Evolutionary conservation across 2,329 filamentous ascomycete species (phyloP), one percentile per base, ranked within the genome.

Genomic region (Fusarium nodosum): DNA sequence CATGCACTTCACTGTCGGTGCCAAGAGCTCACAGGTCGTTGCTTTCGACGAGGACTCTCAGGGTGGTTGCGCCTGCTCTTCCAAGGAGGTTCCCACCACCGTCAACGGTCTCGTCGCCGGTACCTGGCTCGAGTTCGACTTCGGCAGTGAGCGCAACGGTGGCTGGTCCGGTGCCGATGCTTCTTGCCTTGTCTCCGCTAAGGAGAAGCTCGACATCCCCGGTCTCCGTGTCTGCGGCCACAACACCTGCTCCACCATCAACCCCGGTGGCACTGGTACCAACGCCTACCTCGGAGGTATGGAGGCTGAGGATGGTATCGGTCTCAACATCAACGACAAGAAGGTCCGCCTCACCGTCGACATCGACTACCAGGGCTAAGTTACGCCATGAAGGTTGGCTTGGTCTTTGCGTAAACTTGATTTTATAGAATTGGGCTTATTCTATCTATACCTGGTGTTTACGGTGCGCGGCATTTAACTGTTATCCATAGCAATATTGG

Each of bases 91-190:
- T 13, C 74, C 78, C 36, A 66, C 66, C 62, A 85, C 82, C 56
- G 2, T 7, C 4, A 66, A 72, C 50, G 83, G 84, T 65, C 79
- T 83, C 73, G 82, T 77, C 60, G 79, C 80, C 52, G 77, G 78
- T 66, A 80, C 81, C 58, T 87, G 85, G 85, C 69, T 80, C 75
- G 85, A 87, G 79, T 83, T 81, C 55, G 85, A 87, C 77, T 81
- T 82, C 47, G 82, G 68, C 62, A 83, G 81, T 78, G 36, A 65
- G 1, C 76, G 76, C 77, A 87, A 87, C 81, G 56, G 70, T n/a
- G 77, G 74, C 57, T 85, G 82, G 82, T 85, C 82, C 5, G 85
- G 85, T 41, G 83, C 81, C 60, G 85, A 87, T 59, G 84, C 82
- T 66, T 86, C 84, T 7, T 81, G 80, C 61, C 80, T 87, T 12